Evolutionary conservation across 208 protist genomes (phyloP).

Genomic region (Entamoeba invadens): DNA sequence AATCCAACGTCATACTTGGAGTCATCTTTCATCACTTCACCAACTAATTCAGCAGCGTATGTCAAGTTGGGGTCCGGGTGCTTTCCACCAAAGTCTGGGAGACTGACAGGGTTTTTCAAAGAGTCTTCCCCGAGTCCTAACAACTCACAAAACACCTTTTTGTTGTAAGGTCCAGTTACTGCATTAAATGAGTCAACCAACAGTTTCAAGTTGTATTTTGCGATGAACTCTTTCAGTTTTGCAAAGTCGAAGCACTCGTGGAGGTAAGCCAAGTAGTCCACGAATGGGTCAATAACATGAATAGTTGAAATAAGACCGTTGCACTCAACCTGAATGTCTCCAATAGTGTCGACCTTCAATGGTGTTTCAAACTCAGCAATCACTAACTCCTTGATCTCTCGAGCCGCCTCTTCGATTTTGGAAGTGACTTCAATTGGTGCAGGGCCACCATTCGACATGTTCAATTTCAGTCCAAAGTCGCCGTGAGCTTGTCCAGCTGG

Average conservation of each 20-base stretch:
- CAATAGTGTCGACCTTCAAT: conserved; percentile 20
- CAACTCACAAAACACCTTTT: conserved; percentile 62
- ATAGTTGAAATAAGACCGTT: conserved; percentile 30
- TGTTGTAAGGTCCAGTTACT: conserved; percentile 73
- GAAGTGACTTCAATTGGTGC: conserved; percentile 73
- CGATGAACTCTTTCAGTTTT: conserved; percentile 40
- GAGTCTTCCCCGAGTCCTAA: conserved; percentile 47
- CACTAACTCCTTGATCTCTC: conserved; percentile 50
- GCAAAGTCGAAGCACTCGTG: conserved; percentile 75
- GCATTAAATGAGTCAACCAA: conserved; percentile 72
- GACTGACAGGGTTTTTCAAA: background rate
- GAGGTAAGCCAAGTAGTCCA: conserved; percentile 66
- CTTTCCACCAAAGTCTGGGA: conserved; percentile 39
- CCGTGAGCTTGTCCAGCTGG: conserved; percentile 67
- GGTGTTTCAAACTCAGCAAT: conserved; percentile 36
- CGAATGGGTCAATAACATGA: conserved; percentile 66
- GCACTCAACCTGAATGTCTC: conserved; percentile 30
- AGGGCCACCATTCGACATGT: conserved; percentile 76
- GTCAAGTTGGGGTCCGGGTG: conserved; percentile 93
- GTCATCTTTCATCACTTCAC: conserved; percentile 45
- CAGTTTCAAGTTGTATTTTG: conserved; percentile 58
- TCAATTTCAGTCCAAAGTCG: conserved; percentile 97
- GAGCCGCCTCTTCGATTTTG: conserved; percentile 65
- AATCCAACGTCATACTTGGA: conserved; percentile 65
- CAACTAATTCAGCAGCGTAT: conserved; percentile 74